A percentile compares a stretch with the other conserved stretches of the same genome.
These are phyloP conservation scores for Moesziomyces sp. DNA, from an alignment of 1,284 basidiomycete genomes.

Conservation along the genomic window DNA sequence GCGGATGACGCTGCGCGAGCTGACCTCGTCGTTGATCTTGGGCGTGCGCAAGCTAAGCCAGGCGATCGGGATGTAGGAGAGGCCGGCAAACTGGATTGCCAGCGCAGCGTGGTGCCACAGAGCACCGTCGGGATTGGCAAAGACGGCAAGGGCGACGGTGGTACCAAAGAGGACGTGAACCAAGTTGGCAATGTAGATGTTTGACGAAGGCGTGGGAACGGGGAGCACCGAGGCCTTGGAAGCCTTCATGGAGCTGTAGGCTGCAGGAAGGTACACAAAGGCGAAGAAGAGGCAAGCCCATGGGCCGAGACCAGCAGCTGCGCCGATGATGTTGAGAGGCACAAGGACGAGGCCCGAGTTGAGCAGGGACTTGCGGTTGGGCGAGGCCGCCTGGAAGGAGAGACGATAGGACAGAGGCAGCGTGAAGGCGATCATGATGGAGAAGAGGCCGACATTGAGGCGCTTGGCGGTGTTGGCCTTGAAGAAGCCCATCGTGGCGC, in stretches of 20 bases:
- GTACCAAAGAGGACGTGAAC: constrained; percentile 19
- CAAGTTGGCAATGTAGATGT: constrained; percentile 45
- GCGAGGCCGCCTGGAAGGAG: constrained; percentile 48
- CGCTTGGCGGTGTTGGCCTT: constrained; percentile 22
- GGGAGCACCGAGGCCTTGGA: constrained; percentile 34
- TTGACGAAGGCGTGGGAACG: constrained; percentile 39
- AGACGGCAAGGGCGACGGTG: constrained; percentile 15
- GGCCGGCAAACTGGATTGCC: constrained; percentile 29
- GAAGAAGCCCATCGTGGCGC: constrained; percentile 46
- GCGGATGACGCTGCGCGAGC: constrained; percentile 32
- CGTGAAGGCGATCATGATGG: constrained; percentile 33
- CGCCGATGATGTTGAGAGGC: constrained; percentile 36
- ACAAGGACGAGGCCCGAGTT: constrained; percentile 35
- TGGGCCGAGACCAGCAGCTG: constrained; percentile 32
- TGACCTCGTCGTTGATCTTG: constrained; percentile 37
- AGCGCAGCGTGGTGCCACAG: constrained; percentile 36
- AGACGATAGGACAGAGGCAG: constrained; percentile 36
- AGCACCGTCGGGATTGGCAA: constrained; percentile 10
- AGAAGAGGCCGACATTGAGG: constrained; percentile 36
- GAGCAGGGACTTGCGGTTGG: constrained; percentile 40
- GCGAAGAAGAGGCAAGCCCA: constrained; percentile 32
- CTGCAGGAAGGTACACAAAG: constrained; percentile 27
- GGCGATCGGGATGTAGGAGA: constrained; percentile 33
- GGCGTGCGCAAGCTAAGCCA: constrained; percentile 42
- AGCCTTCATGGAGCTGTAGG: constrained; percentile 33